Percentiles rank a stretch among this genome's conserved stretches.
phyloP scores from a whole-genome alignment of 106 monocot species.

The Phalaenopsis aphrodite region DNA sequence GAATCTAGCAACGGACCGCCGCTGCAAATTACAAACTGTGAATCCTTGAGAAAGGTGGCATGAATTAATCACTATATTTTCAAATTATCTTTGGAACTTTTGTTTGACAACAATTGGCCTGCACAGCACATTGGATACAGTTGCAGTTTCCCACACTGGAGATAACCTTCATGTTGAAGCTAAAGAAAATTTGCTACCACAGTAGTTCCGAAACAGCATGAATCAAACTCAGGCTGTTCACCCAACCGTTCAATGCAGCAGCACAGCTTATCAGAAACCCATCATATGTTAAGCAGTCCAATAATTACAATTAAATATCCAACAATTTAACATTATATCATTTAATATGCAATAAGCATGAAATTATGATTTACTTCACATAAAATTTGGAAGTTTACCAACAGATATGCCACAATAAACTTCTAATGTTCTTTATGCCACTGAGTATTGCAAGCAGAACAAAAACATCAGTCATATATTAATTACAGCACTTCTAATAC shows the following conservation, averaged over 20 bases:
- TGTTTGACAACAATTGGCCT: background rate
- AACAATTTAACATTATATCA: background rate
- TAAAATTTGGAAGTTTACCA: background rate
- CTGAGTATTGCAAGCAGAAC: background rate
- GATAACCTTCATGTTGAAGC: background rate
- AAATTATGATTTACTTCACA: background rate
- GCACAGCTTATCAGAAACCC: background rate
- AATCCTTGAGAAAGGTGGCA: conserved; percentile 1
- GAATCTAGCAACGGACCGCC: conserved; percentile 90
- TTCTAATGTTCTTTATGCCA: too few relatives aligned
- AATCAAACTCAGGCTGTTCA: background rate
- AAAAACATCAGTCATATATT: background rate
- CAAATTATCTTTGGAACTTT: background rate
- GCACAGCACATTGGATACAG: background rate
- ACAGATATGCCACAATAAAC: background rate
- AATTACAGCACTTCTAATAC: background rate
- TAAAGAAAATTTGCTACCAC: background rate
- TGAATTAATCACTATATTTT: background rate
- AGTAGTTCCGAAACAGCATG: background rate
- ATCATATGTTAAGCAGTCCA: background rate
- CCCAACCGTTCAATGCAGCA: background rate
- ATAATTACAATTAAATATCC: background rate
- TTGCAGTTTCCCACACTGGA: background rate
- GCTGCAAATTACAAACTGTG: conserved; percentile 62
- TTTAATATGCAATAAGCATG: background rate